Evolutionary conservation across 1,139 yeast genomes (phyloP).

Genomic region (Yamadazyma jaroonii): DNA sequence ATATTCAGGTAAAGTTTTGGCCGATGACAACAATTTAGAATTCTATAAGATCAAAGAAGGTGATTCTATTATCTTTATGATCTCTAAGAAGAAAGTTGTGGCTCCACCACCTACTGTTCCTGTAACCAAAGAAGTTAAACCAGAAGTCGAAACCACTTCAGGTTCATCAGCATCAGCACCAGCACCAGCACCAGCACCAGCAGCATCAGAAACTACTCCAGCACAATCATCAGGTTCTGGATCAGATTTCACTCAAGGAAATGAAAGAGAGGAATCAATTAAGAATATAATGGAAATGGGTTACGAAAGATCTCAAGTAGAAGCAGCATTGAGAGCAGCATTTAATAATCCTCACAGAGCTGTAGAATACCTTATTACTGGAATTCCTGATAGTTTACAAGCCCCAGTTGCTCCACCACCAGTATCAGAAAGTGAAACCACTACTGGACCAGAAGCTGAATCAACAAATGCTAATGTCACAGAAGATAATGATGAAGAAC

Average conservation of each 20-base stretch:
- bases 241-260: constrained; percentile 60
- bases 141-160: constrained; percentile 2
- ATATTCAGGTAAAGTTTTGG: constrained; percentile 87
- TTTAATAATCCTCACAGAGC: constrained; percentile 98
- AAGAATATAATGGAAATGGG: constrained; percentile 95
- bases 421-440: constrained; percentile 19
- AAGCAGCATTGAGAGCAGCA: constrained; percentile 90
- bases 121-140: background rate
- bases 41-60: constrained; percentile 79
- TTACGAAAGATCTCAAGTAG: constrained; percentile 82
- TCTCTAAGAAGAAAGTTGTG: constrained; percentile 51
- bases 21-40: constrained; percentile 74
- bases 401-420: constrained; percentile 22
- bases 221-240: constrained; percentile 26
- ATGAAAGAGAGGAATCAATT: constrained; percentile 65
- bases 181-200: constrained; percentile 13
- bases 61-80: constrained; percentile 91
- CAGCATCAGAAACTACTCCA: constrained; percentile 20
- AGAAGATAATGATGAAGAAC: constrained; percentile 24
- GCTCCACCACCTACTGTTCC: constrained; percentile 20
- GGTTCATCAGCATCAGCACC: constrained; percentile 17
- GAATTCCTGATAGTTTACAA: constrained; percentile 72
- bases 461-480: constrained; percentile 19
- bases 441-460: constrained; percentile 22
- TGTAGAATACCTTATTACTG: constrained; percentile 88